phyloP scores from a whole-genome alignment of 768 basidiomycete genomes.

The Hericium rajendrae region DNA sequence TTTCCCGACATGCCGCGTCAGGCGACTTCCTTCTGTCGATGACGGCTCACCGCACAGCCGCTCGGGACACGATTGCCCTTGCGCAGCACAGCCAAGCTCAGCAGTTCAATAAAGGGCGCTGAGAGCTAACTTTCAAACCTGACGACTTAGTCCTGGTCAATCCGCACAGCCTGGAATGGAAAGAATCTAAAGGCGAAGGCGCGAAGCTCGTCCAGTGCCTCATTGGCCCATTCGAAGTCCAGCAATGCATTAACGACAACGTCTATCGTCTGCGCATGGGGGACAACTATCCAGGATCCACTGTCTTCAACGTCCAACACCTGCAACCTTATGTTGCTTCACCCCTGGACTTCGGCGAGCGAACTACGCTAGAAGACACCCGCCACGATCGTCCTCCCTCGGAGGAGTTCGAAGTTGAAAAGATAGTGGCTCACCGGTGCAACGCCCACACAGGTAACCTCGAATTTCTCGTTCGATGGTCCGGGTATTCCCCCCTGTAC shows the following conservation, averaged over 20 bases:
- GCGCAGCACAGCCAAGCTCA: constrained; percentile 9
- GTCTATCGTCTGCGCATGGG: constrained; percentile 15
- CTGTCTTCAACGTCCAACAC: constrained; percentile 18
- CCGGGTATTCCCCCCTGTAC: constrained; percentile 3
- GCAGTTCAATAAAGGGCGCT: constrained; percentile 11
- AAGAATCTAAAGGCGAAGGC: constrained; percentile 15
- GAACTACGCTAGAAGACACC: not conserved
- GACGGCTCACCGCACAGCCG: constrained; percentile 1
- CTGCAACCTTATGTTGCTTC: constrained; percentile 14
- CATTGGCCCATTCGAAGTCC: constrained; percentile 18
- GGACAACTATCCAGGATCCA: constrained; percentile 15
- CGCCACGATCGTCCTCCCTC: not conserved
- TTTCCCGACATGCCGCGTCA: not conserved
- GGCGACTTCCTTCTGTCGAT: not conserved
- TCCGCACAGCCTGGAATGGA: constrained; percentile 13
- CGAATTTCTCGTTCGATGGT: constrained; percentile 11
- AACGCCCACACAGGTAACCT: not conserved
- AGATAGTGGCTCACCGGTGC: not conserved
- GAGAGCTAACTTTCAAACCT: constrained; percentile 8
- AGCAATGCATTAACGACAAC: constrained; percentile 14
- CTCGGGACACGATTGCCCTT: constrained; percentile 7
- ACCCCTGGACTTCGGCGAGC: constrained; percentile 8
- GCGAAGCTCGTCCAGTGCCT: constrained; percentile 14
- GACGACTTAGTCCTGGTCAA: constrained; percentile 17
- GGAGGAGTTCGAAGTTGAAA: constrained; percentile 3